Evolutionary conservation across 345 rosid species (phyloP).

Genomic region (Punica granatum): DNA sequence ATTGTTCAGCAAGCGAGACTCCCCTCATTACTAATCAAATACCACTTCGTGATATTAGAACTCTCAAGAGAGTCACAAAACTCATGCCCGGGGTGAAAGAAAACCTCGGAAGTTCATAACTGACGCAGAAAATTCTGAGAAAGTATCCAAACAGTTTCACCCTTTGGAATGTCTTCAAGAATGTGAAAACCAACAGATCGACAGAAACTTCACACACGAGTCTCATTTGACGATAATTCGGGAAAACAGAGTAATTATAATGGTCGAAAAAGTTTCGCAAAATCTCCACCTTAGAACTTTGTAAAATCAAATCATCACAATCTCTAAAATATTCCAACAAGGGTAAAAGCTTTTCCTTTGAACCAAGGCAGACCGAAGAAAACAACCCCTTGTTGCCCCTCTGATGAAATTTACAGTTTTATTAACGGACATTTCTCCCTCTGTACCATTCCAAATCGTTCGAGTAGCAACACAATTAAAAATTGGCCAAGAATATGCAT

Average conservation of each 20-base stretch:
- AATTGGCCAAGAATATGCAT: not conserved
- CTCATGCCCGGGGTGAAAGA: not conserved
- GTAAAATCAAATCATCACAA: not conserved
- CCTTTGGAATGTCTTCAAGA: not conserved
- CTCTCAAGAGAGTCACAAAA: not conserved
- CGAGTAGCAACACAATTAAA: not conserved
- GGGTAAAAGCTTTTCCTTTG: not conserved
- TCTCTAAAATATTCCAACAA: not conserved
- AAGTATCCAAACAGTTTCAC: not conserved
- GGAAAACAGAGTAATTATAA: not conserved
- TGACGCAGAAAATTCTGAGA: not conserved
- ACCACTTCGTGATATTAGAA: too few relatives aligned
- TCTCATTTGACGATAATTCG: not conserved
- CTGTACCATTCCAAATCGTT: not conserved
- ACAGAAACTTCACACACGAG: not conserved
- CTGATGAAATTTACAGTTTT: not conserved
- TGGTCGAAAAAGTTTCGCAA: not conserved
- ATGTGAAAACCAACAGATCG: not conserved
- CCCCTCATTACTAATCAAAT: too few relatives aligned
- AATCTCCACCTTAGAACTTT: not conserved
- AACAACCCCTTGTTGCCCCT: not conserved
- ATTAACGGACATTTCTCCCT: not conserved
- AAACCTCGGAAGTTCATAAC: not conserved
- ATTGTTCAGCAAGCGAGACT: too few relatives aligned
- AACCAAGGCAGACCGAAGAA: not conserved